Base-by-base conservation (phyloP, 1,284 basidiomycete species). In the Melampsora abietis-canadensis region DNA sequence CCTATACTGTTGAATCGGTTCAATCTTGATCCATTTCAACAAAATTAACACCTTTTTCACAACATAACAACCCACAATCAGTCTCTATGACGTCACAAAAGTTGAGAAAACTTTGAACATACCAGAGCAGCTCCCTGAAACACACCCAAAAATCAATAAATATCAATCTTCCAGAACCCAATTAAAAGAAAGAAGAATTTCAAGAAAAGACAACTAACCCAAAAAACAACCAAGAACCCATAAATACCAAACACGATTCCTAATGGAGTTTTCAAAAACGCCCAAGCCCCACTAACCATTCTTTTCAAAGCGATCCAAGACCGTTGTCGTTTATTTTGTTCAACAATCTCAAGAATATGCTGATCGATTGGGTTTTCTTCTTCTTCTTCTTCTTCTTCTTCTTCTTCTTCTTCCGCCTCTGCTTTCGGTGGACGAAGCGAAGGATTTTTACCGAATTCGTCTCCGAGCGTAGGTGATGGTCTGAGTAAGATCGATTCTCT, bases 211-310 rank as follows among this genome's bases (percentile, higher is more conserved):
- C 12, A 12, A 59, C 62, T 4, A 40, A 74, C 70, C 70, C 70
- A 74, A 46, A 74, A 74, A 30, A 74, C 63, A 27, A 74, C 70
- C 31, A 74, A 57, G 54, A 74, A 44, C 10, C 51, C 63, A 40
- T 74, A 74, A 48, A 74, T 74, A 21, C 48, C 44, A 31, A 74
- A 57, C 40, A 74, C 19, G 62, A 74, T 60, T 17, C 70, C 70
- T n/a, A 66, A 51, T 10, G 70, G 70, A 19, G 70, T 74, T 31
- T 21, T 44, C 21, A 74, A 27, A 30, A 74, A 74, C 0, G 70
- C 70, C 4, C 31, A 14, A 21, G 64, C 7, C 0, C 70, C 70
- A 14, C 64, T 24, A 15, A 44, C 4, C 40, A 66, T 64, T 47
- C 70, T 40, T n/a, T 60, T 64, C 19, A 66, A 8, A 31, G n/a